phyloP scores from a whole-genome alignment of 2,329 filamentous ascomycete genomes.

The Aureobasidium sp. region DNA sequence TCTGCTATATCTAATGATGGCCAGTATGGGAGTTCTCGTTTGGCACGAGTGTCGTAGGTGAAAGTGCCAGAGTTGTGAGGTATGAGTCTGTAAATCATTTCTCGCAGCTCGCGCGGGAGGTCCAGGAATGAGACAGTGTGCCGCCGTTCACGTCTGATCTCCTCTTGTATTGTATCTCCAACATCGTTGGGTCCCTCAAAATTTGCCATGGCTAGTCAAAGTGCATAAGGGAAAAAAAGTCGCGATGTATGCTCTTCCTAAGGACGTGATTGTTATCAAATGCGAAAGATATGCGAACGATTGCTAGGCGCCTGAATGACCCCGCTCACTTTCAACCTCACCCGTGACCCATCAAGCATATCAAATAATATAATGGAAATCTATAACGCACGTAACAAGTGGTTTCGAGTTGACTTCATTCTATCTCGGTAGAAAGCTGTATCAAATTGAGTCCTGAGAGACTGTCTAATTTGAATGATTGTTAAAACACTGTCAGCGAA shows the following conservation, averaged over 20 bases:
- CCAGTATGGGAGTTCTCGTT: background rate
- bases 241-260: too few species aligned
- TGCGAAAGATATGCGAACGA: background rate
- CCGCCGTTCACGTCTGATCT: background rate
- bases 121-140: background rate
- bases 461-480: background rate
- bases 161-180: background rate
- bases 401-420: background rate
- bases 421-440: background rate
- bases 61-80: background rate
- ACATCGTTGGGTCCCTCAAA: too few species aligned
- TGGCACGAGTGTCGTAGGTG: background rate
- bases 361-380: too few species aligned
- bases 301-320: background rate
- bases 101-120: background rate
- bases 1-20: background rate
- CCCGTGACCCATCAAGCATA: background rate
- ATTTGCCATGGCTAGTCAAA: background rate
- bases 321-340: background rate
- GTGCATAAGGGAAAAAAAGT: background rate
- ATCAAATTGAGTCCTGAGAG: background rate
- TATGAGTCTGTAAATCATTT: background rate
- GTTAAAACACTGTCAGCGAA: background rate
- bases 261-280: background rate
- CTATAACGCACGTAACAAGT: background rate